Base-by-base conservation (phyloP, 2,329 filamentous ascomycete genomes). In the Hypomyces rosellus region DNA sequence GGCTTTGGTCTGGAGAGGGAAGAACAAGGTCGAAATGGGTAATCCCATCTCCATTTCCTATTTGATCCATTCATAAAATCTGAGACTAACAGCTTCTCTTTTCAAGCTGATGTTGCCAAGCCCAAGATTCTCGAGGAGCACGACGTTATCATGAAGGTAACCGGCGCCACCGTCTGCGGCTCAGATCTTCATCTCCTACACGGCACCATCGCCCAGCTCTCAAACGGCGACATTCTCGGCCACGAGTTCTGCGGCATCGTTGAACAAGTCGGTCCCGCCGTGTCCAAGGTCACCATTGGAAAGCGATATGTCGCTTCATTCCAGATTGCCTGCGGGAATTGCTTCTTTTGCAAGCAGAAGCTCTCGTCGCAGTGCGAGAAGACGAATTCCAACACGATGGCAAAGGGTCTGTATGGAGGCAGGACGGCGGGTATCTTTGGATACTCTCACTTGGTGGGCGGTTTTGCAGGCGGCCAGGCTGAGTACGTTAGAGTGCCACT, bases 381-480 rank as follows among this genome's bases (percentile, higher is more conserved):
- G 66, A 95, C 89, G 0, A 93, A 89, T 65, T 72, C 82, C 39
- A 93, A 89, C 65, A 83, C 77, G 0, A 77, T 82, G 41, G 78
- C 79, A 55, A 84, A 86, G 57, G 81, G 77, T 48, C 85, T 95
- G 82, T 95, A 93, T 62, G 89, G 89, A 12, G 82, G 82, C 2
- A 77, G 82, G 46, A 91, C 88, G 4, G 78, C 87, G 1, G 89
- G 82, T 15, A 83, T 88, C 56, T 86, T 88, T 60, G 84, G 85
- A 1, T 88, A 87, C 61, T 83, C 81, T 3, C 85, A 89, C 62
- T 88, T 95, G 63, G 90, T 87, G 0, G 89, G 89, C 6, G 90
- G 90, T 0, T 95, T 92, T 63, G 88, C 89, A 1, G 89, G 90
- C 45, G 89, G 89, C 0, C 90, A 95, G 67, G 86, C 89, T 4